Conservation (phyloP, 306 rosid genomes). For the Begonia fuchsioides region DNA sequence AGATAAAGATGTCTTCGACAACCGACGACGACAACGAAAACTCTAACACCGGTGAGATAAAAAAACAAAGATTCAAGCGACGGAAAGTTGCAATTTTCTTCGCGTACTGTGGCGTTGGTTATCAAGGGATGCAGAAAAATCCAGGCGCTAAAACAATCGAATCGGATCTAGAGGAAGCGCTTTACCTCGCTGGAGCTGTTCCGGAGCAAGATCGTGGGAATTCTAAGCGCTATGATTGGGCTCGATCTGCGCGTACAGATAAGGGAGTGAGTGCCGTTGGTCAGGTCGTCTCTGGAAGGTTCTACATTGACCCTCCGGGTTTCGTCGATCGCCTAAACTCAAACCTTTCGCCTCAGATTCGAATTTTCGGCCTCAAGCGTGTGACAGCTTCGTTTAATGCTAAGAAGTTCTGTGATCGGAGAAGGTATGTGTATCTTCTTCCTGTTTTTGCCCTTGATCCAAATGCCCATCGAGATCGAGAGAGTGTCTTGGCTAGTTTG, state of each 20-base stretch:
- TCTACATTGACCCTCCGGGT: conserved; percentile 90
- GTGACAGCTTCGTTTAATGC: conserved; percentile 73
- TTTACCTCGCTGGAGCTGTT: conserved; percentile 57
- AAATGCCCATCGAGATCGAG: conserved; percentile 67
- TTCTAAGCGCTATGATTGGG: conserved; percentile 73
- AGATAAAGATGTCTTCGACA: conserved; percentile 72
- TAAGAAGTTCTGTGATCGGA: conserved; percentile 87
- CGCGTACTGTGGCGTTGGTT: conserved; percentile 89
- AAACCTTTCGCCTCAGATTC: conserved; percentile 62
- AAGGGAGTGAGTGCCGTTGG: conserved; percentile 98
- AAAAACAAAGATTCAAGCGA: conserved; percentile 54
- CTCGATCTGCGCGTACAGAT: conserved; percentile 90
- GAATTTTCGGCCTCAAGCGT: conserved; percentile 74
- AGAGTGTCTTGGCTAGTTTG: conserved; percentile 78
- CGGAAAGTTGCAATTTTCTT: conserved; percentile 77
- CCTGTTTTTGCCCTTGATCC: conserved; percentile 88
- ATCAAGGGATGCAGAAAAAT: conserved; percentile 96
- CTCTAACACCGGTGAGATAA: conserved; percentile 11
- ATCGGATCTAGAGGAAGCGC: conserved; percentile 83
- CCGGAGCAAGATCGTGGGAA: conserved; percentile 70
- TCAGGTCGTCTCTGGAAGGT: conserved; percentile 85
- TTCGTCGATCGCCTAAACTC: conserved; percentile 73
- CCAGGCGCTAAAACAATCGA: conserved; percentile 97
- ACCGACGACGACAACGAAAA: conserved; percentile 47
- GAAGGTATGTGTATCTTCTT: conserved; percentile 85